These are phyloP conservation scores for Cyathus olla DNA, from an alignment of 1,284 basidiomycete genomes.

Conservation along the genomic window DNA sequence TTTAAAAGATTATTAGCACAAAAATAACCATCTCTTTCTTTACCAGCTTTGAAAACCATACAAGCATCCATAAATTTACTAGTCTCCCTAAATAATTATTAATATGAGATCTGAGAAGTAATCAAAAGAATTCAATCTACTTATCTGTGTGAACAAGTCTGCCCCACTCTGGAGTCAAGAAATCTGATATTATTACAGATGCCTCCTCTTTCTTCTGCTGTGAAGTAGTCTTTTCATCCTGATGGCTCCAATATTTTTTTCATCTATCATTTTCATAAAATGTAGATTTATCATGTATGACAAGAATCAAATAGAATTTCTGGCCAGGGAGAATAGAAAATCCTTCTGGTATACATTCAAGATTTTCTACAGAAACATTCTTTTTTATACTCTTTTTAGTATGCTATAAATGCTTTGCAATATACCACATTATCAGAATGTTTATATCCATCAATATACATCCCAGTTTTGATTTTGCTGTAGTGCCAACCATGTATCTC, in stretches of 20 bases:
- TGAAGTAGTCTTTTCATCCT: background rate
- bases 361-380: slow-evolving; percentile 26
- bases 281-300: slow-evolving; percentile 51
- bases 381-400: slow-evolving; percentile 18
- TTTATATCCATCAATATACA: slow-evolving; percentile 26
- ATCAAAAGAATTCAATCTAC: slow-evolving; percentile 18
- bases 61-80: slow-evolving; percentile 24
- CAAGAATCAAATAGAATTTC: slow-evolving; percentile 32
- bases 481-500: background rate
- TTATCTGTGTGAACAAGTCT: slow-evolving; percentile 28
- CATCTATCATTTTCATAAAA: slow-evolving; percentile 49
- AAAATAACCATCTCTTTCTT: slow-evolving; percentile 46
- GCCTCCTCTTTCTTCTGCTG: slow-evolving; percentile 45
- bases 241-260: slow-evolving; percentile 39
- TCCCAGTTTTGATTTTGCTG: slow-evolving; percentile 2
- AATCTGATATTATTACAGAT: slow-evolving; percentile 47
- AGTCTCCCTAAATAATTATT: background rate
- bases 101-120: background rate
- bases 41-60: slow-evolving; percentile 42
- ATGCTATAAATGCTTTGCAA: background rate
- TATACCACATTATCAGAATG: slow-evolving; percentile 18
- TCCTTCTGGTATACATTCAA: slow-evolving; percentile 15
- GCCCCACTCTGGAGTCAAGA: slow-evolving; percentile 41
- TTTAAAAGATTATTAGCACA: slow-evolving; percentile 31
- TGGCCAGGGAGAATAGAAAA: slow-evolving; percentile 25